phyloP scores from a whole-genome alignment of 208 protist genomes.

The Wallacemonas sp. region DNA sequence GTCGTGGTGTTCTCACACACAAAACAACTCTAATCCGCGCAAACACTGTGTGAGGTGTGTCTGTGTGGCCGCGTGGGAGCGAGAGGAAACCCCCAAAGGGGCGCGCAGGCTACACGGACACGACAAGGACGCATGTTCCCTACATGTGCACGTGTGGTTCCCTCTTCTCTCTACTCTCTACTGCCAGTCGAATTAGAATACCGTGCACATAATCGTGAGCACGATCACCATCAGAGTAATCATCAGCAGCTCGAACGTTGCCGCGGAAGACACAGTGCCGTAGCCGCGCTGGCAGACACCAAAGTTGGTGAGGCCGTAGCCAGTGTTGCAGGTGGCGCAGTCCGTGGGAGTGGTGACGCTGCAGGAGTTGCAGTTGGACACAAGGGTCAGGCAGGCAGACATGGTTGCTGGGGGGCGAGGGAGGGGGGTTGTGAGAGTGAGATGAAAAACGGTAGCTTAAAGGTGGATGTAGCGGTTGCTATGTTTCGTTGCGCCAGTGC shows the following conservation, averaged over 20 bases:
- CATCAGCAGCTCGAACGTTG: constrained; percentile 15
- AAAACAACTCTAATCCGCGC: too few species aligned
- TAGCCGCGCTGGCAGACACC: background rate
- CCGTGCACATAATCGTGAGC: constrained; percentile 13
- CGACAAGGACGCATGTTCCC: too few species aligned
- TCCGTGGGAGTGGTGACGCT: constrained; percentile 10
- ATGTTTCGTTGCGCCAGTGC: background rate
- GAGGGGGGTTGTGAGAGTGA: too few species aligned
- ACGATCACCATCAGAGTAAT: constrained; percentile 16
- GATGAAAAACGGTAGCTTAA: background rate
- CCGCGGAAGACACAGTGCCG: background rate
- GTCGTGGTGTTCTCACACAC: too few species aligned
- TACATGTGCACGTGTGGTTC: too few species aligned
- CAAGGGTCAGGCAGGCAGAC: background rate
- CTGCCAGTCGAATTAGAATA: constrained; percentile 1
- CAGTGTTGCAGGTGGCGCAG: background rate
- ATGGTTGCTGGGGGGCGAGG: background rate
- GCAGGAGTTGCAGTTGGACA: background rate
- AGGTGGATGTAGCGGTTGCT: background rate
- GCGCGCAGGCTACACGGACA: too few species aligned
- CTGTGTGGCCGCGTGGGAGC: too few species aligned
- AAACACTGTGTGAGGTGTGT: too few species aligned
- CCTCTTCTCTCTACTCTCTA: background rate
- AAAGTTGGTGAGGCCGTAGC: constrained; percentile 2
- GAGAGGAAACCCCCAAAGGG: too few species aligned